Evolutionary conservation across 2,329 filamentous ascomycete genomes (phyloP), one percentile per base, ranked within the genome.

Genomic region (Nemania diffusa): DNA sequence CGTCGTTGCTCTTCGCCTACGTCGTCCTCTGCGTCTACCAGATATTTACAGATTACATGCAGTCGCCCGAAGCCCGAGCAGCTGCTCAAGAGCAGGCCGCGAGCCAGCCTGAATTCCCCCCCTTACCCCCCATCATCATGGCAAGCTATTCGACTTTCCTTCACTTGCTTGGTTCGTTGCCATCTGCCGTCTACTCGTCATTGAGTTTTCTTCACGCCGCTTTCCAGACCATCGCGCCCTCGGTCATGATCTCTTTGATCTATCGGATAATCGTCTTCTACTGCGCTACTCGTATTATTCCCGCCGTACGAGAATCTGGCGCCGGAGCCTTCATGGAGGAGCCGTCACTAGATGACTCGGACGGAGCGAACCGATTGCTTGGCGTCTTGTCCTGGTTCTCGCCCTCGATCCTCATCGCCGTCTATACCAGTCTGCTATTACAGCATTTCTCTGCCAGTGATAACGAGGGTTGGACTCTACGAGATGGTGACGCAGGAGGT

Each of bases 21-120:
- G 89, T 97, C 68, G 96, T 97, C n/a, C 90, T 99, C 69, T 98
- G 95, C 83, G 92, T 98, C 77, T 99, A 98, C 82, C 96, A 99
- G 80, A 98, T 98, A 79, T 98, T 98, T 80, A 99, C 96, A 75
- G 96, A 99, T 81, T 98, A 98, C 81, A 89, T 95, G 73, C 94
- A 96, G 2, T 94, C 92, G 4, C 80, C 87, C 20, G 89, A 87
- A n/a, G 83, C 86, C 29, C 83, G 85, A 34, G 85, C 88, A 32
- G 81, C 84, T 2, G 80, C 84, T 3, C 85, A 85, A 53, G 81
- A 81, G 67, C 79, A 84, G 57, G 80, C 82, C 34, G 78, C 81
- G 2, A 76, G 87, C 15, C 91, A 97, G 67, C 90, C 92, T n/a
- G 94, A 97, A 27, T 96, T 98, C 69, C 96, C 96, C 44, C 96